These are phyloP conservation scores for Paracoccidioides lutzii DNA, from an alignment of 2,329 filamentous ascomycete genomes.

Conservation along the genomic window DNA sequence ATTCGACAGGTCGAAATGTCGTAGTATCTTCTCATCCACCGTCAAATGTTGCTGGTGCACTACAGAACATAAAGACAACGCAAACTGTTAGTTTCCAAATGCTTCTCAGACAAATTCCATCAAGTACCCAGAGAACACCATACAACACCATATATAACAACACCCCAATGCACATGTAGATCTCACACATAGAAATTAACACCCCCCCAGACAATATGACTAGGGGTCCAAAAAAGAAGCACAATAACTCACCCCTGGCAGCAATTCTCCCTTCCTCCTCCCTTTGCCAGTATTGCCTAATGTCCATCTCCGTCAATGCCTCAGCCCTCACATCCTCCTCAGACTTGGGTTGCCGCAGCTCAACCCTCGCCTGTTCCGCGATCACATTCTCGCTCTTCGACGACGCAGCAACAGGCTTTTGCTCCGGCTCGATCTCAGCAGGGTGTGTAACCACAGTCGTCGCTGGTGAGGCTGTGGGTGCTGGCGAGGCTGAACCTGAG, in stretches of 20 bases:
- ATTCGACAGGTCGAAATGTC: constrained; percentile 83
- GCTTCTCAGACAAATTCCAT: background rate
- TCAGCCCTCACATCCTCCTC: constrained; percentile 39
- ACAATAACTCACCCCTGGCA: constrained; percentile 36
- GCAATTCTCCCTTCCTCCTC: constrained; percentile 58
- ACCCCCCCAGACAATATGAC: too few species aligned
- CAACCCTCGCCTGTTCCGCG: constrained; percentile 39
- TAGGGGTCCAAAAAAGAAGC: background rate
- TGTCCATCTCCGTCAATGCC: constrained; percentile 52
- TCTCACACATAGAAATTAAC: background rate
- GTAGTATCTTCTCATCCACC: constrained; percentile 68
- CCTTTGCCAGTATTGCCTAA: constrained; percentile 63
- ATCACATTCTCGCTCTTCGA: constrained; percentile 26
- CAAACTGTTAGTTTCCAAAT: background rate
- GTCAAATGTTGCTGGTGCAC: constrained; percentile 67
- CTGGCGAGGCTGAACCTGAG: background rate
- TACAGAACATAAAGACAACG: constrained; percentile 10
- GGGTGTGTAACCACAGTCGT: background rate
- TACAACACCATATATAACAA: too few species aligned
- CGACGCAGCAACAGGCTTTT: constrained; percentile 12
- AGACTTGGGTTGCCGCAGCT: constrained; percentile 20
- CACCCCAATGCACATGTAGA: background rate
- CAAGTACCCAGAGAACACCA: too few species aligned
- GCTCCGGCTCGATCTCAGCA: constrained; percentile 6
- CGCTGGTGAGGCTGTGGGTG: background rate